phyloP scores from a whole-genome alignment of 305 asterid genomes.

The Fraxinus platypoda region DNA sequence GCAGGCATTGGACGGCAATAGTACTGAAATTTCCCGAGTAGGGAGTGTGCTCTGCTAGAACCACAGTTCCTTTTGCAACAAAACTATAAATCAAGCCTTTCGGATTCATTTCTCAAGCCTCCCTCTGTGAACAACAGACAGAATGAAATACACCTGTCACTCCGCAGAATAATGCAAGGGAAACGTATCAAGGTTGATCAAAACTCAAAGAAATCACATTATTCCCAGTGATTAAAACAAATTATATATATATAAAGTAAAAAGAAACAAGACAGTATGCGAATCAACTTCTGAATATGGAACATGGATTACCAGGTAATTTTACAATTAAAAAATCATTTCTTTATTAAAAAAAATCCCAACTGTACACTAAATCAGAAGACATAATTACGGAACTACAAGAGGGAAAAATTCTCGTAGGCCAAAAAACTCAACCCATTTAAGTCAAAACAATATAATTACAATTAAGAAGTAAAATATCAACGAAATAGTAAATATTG shows the following conservation, averaged over 20 bases:
- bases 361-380: background rate
- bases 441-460: background rate
- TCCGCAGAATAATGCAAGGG: conserved; percentile 13
- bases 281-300: conserved; percentile 2
- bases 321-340: background rate
- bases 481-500: background rate
- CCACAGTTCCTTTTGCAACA: conserved; percentile 94
- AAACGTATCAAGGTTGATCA: conserved; percentile 2
- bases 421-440: background rate
- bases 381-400: background rate
- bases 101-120: conserved; percentile 55
- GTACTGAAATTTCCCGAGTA: conserved; percentile 98
- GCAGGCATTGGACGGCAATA: conserved; percentile 95
- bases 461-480: background rate
- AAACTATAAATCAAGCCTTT: conserved; percentile 95
- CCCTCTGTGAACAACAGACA: background rate
- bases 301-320: background rate
- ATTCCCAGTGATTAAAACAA: background rate
- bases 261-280: background rate
- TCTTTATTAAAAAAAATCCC: background rate
- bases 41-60: conserved; percentile 92
- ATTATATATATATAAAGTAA: background rate
- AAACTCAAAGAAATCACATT: background rate
- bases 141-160: background rate
- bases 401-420: background rate